Evolutionary conservation across 2,329 filamentous ascomycete species (phyloP).

Genomic region (Davidsoniella virescens): DNA sequence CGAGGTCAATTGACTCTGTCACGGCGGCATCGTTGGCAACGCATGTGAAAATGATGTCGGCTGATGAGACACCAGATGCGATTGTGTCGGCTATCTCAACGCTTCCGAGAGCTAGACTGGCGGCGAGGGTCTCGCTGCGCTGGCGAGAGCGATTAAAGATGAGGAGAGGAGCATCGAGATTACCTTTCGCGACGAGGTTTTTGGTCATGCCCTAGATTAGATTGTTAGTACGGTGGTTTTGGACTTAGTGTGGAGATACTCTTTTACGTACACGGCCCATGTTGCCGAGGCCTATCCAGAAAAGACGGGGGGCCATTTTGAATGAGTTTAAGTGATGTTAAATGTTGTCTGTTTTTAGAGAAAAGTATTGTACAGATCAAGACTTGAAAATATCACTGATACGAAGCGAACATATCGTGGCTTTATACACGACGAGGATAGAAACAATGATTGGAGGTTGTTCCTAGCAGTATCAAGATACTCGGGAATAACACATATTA

Average conservation of each 20-base stretch:
- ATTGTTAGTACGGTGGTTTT: constrained; percentile 1
- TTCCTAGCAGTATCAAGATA: neutral
- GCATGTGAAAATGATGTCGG: constrained; percentile 71
- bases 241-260: neutral
- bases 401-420: too few species aligned
- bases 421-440: neutral
- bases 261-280: constrained; percentile 56
- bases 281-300: constrained; percentile 75
- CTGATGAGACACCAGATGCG: constrained; percentile 45
- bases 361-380: too few species aligned
- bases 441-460: neutral
- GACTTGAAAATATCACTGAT: too few species aligned
- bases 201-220: constrained; percentile 56
- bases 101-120: constrained; percentile 42
- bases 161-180: constrained; percentile 53
- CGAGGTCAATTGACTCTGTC: constrained; percentile 39
- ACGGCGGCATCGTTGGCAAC: constrained; percentile 65
- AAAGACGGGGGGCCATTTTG: constrained; percentile 17
- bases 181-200: constrained; percentile 66
- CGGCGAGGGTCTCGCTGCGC: constrained; percentile 46
- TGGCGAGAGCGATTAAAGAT: constrained; percentile 65
- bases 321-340: neutral
- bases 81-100: constrained; percentile 48
- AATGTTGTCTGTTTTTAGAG: neutral
- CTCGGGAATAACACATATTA: neutral